Percentiles rank a stretch among this genome's conserved stretches.
Conservation (phyloP, 2,329 filamentous ascomycete genomes). For the Microsporum audouinii region DNA sequence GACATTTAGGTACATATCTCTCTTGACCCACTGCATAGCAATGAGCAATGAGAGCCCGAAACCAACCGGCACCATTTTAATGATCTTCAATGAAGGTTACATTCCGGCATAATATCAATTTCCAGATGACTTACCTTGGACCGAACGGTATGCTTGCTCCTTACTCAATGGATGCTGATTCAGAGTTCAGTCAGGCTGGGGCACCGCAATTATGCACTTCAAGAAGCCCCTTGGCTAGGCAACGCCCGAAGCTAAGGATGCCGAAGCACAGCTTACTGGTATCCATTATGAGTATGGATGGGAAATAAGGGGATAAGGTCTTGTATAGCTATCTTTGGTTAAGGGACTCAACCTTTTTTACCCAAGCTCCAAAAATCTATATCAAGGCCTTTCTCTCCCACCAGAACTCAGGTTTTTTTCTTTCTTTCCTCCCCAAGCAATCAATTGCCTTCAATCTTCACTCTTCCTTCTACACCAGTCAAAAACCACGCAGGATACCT, state of each 20-base stretch:
- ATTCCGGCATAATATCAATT: background rate
- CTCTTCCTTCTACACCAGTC: background rate
- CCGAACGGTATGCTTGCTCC: background rate
- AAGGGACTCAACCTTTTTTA: background rate
- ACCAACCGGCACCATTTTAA: background rate
- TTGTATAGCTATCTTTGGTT: background rate
- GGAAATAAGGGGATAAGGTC: background rate
- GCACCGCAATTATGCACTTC: background rate
- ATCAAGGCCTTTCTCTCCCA: background rate
- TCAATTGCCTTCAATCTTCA: background rate
- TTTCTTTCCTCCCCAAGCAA: background rate
- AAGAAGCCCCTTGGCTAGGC: background rate
- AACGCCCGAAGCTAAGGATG: background rate
- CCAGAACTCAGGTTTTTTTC: background rate
- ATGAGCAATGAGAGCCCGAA: background rate
- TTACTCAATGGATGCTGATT: background rate
- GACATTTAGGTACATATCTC: background rate
- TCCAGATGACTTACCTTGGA: background rate
- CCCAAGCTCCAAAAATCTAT: background rate
- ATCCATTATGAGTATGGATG: background rate
- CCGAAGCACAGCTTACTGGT: background rate
- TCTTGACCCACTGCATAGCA: background rate
- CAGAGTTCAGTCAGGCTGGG: background rate
- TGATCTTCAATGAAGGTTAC: background rate
- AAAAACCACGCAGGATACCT: background rate